A percentile compares a stretch with the other conserved stretches of the same genome.
phyloP scores from a whole-genome alignment of 192 early-diverging fungal genomes.

The Backusella tarrabulga region DNA sequence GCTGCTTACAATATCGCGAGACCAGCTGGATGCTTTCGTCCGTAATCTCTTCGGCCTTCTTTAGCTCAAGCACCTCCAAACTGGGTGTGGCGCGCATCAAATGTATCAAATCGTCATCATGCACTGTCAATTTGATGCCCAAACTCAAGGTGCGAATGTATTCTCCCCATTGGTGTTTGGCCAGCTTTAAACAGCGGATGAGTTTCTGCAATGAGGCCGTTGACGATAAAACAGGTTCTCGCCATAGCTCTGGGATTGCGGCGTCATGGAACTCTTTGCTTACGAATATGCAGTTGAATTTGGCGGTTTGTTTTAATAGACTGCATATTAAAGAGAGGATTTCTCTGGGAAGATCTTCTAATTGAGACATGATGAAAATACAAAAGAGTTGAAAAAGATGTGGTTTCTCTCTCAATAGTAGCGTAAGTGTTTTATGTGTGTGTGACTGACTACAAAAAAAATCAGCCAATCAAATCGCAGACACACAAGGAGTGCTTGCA shows the following conservation, averaged over 20 bases:
- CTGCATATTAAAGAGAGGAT: slow-evolving; percentile 13
- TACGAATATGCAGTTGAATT: slow-evolving; percentile 12
- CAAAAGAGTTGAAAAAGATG: neutral
- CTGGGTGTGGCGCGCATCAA: neutral
- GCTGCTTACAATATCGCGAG: slow-evolving; percentile 10
- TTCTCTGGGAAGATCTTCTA: slow-evolving; percentile 6
- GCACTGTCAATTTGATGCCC: neutral
- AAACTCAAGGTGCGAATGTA: slow-evolving; percentile 7
- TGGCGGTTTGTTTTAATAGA: slow-evolving; percentile 3
- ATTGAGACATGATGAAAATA: neutral
- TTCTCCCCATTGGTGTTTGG: slow-evolving; percentile 7
- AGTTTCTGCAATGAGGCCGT: neutral
- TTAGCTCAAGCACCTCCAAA: slow-evolving; percentile 16
- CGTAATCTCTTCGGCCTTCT: slow-evolving; percentile 7
- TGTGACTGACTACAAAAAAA: too few relatives aligned
- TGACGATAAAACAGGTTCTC: neutral
- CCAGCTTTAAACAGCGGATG: neutral
- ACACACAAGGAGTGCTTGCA: too few relatives aligned
- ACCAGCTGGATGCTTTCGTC: slow-evolving; percentile 20
- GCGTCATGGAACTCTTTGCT: slow-evolving; percentile 10
- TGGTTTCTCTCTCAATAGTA: too few relatives aligned
- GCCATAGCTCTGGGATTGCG: slow-evolving; percentile 11
- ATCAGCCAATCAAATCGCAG: too few relatives aligned
- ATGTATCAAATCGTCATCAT: slow-evolving; percentile 1
- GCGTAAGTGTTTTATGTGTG: too few relatives aligned